Conservation (phyloP, 805 yeast genomes). For the Cyberlindnera subsufficiens region DNA sequence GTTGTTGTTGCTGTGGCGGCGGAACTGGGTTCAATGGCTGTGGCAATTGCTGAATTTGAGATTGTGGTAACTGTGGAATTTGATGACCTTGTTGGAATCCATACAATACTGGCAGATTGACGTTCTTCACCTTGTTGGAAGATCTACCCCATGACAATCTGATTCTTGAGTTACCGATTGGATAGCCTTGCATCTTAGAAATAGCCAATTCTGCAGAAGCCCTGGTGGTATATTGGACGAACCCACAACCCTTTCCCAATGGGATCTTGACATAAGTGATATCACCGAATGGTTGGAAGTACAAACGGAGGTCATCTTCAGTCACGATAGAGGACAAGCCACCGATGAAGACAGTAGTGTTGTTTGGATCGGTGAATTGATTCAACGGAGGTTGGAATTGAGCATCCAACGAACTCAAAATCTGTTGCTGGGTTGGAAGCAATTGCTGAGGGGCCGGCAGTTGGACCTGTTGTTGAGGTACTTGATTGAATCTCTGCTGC, state of each 20-base stretch:
- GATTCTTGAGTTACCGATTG: slow-evolving; percentile 77
- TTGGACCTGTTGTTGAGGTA: slow-evolving; percentile 7
- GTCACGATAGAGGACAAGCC: slow-evolving; percentile 56
- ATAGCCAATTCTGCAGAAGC: slow-evolving; percentile 84
- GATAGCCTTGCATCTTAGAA: slow-evolving; percentile 83
- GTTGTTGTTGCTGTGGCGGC: too few species aligned
- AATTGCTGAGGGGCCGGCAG: slow-evolving; percentile 7
- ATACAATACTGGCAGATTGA: slow-evolving; percentile 20
- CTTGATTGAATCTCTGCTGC: slow-evolving; percentile 11
- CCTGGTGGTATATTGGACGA: slow-evolving; percentile 74
- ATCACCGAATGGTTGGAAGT: slow-evolving; percentile 64
- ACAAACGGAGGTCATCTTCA: slow-evolving; percentile 53
- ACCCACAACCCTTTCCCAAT: slow-evolving; percentile 72
- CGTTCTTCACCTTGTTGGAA: slow-evolving; percentile 17
- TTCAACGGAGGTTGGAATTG: slow-evolving; percentile 51
- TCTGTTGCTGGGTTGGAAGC: slow-evolving; percentile 20
- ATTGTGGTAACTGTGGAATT: slow-evolving; percentile 2
- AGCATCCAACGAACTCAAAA: slow-evolving; percentile 18
- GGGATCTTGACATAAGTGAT: slow-evolving; percentile 78
- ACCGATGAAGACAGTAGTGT: slow-evolving; percentile 68
- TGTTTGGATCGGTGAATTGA: slow-evolving; percentile 73
- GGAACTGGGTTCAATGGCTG: too few species aligned
- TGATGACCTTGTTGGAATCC: slow-evolving; percentile 14
- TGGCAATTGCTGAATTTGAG: too few species aligned
- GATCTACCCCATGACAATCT: slow-evolving; percentile 88